Evolutionary conservation across 164 flowering plant species (phyloP), one percentile per base, ranked within the genome.

Genomic region (Taxillus chinensis): DNA sequence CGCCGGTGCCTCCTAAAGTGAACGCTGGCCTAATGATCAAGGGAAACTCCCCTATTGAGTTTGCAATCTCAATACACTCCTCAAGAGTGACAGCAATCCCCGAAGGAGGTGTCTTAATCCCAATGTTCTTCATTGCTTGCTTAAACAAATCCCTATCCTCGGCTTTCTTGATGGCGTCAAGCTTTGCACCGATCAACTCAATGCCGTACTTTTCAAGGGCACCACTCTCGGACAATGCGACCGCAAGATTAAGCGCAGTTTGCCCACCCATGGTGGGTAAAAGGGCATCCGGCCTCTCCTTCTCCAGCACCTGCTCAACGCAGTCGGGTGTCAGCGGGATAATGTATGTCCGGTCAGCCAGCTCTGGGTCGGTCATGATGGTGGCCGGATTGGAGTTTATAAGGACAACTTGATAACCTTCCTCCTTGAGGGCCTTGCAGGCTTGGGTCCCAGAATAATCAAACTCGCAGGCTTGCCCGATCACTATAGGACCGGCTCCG

Each of bases 201-300:
- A 93, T 83, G 0, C 86, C 87, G 46, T 84, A 89, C 60, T 69
- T 81, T 41, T 85, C 91, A 52, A 93, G 65, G 0, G 70, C 88
- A 4, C 97, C 98, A 49, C 82, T 81, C 64, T 92, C 96, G 0
- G 98, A 92, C 68, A 92, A 72, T 0, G 91, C 93, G 2, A 92
- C 97, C 5, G 97, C 98, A 27, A 92, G 83, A 62, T 92, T 92
- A 13, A 92, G 76, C 3, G 97, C 96, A 0, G 98, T 92, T 75
- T 92, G 98, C 41, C 98, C 98, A 4, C 98, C 98, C 98, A 93
- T 93, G 1, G 99, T 93, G 57, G 98, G 99, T 46, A 93, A 60
- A n/a, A 93, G 65, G 0, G 99, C 99, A 67, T 93, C 97, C 3
- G 97, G 99, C 41, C 97, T 75, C 79, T 93, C 99, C 72, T 89